A percentile compares a stretch with the other conserved stretches of the same genome.
Conservation (phyloP, 2,329 filamentous ascomycete genomes). For the Paracoccidioides brasiliensis region DNA sequence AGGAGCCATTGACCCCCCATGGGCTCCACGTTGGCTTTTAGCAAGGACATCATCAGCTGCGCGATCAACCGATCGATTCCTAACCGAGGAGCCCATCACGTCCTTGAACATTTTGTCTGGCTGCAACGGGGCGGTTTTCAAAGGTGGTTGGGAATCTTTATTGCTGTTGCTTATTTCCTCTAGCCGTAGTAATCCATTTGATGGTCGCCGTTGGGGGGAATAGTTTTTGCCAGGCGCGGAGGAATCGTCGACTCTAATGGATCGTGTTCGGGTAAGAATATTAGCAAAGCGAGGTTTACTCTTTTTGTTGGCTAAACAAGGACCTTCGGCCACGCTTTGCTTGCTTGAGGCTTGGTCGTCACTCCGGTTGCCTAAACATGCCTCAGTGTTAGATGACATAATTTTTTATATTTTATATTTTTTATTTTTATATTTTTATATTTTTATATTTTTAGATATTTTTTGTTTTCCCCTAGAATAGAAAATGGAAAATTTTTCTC, state of each 20-base stretch:
- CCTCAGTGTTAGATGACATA: neutral
- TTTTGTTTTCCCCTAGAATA: neutral
- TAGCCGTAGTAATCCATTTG: constrained; percentile 27
- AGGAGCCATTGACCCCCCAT: constrained; percentile 30
- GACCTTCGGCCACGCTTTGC: constrained; percentile 16
- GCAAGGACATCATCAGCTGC: constrained; percentile 17
- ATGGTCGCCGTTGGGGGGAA: constrained; percentile 24
- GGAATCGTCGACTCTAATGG: constrained; percentile 31
- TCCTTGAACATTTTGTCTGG: constrained; percentile 56
- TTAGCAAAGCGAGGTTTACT: constrained; percentile 34
- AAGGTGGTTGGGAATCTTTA: constrained; percentile 29
- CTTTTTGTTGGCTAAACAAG: constrained; percentile 23
- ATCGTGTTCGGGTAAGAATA: constrained; percentile 33
- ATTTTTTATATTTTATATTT: neutral
- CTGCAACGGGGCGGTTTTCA: constrained; percentile 52
- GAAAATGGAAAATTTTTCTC: constrained; percentile 6
- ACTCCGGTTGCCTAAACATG: constrained; percentile 5
- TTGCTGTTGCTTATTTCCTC: constrained; percentile 20
- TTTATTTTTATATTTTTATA: neutral
- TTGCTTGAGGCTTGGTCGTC: constrained; percentile 8
- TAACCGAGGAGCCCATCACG: constrained; percentile 50
- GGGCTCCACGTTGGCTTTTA: constrained; percentile 18
- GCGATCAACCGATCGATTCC: constrained; percentile 64
- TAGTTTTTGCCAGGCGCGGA: constrained; percentile 17
- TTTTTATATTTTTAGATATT: neutral